These are phyloP conservation scores for Triangularia setosa DNA, from an alignment of 2,329 filamentous ascomycete species.

Conservation along the genomic window DNA sequence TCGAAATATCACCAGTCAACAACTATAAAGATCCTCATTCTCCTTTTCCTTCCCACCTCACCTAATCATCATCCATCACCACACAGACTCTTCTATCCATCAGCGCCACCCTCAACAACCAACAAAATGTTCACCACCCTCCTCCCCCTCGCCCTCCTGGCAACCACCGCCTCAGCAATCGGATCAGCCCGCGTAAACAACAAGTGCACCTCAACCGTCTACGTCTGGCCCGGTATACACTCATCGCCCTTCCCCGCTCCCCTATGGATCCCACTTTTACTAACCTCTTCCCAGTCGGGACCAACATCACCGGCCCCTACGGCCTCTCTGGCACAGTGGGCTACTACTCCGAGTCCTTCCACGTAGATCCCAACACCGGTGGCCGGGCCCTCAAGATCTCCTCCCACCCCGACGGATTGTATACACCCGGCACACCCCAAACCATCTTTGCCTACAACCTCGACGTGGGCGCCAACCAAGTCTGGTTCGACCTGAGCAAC, in stretches of 20 bases:
- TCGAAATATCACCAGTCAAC: neutral
- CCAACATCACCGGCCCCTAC: slow-evolving; percentile 26
- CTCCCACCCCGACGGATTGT: slow-evolving; percentile 33
- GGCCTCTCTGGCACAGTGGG: slow-evolving; percentile 28
- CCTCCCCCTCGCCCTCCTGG: slow-evolving; percentile 25
- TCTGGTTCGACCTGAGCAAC: slow-evolving; percentile 40
- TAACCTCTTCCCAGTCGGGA: slow-evolving; percentile 30
- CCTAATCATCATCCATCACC: neutral
- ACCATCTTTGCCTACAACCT: slow-evolving; percentile 40
- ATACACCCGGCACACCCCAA: slow-evolving; percentile 37
- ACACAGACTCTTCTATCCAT: neutral
- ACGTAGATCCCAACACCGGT: slow-evolving; percentile 35
- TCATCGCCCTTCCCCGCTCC: neutral
- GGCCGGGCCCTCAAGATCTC: slow-evolving; percentile 40
- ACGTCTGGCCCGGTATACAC: slow-evolving; percentile 34
- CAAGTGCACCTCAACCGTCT: slow-evolving; percentile 34
- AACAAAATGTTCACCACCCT: slow-evolving; percentile 23
- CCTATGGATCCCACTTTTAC: neutral
- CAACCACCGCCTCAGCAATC: slow-evolving; percentile 27
- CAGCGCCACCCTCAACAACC: neutral
- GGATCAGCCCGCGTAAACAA: slow-evolving; percentile 37
- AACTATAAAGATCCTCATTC: neutral
- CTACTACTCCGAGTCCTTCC: slow-evolving; percentile 33
- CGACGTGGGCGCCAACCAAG: slow-evolving; percentile 23
- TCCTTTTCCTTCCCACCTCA: neutral